Evolutionary conservation across 441 rosid species (phyloP).

Genomic region (Geranium incanum): DNA sequence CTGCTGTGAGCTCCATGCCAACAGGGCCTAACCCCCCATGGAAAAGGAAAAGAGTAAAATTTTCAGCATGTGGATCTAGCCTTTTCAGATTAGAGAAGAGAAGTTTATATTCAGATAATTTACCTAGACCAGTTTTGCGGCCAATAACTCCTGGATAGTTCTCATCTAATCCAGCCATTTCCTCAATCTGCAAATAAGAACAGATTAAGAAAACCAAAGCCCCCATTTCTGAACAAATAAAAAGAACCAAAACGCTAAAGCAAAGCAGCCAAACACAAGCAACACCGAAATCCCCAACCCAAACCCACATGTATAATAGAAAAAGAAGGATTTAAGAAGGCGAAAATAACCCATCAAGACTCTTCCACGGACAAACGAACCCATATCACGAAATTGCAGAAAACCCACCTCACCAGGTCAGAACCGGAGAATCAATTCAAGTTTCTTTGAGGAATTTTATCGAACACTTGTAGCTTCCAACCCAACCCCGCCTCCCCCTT

Average conservation of each 20-base stretch:
- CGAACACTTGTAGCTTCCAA: background rate
- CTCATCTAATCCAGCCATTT: conserved; percentile 65
- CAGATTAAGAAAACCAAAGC: conserved; percentile 16
- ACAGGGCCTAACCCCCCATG: conserved; percentile 43
- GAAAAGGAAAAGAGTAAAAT: background rate
- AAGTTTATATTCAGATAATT: background rate
- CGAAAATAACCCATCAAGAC: background rate
- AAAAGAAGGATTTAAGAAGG: background rate
- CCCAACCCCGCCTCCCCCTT: background rate
- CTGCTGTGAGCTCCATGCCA: conserved; percentile 45
- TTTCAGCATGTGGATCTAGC: conserved; percentile 15
- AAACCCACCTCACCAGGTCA: background rate
- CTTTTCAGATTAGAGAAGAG: conserved; percentile 5
- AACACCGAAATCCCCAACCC: background rate
- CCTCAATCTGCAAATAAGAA: conserved; percentile 23
- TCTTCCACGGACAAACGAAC: background rate
- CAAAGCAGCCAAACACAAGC: background rate
- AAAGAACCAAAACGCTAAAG: conserved; percentile 15
- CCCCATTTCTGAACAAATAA: conserved; percentile 10
- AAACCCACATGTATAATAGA: background rate
- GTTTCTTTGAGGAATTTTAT: conserved; percentile 4
- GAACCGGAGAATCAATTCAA: background rate
- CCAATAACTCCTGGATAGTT: conserved; percentile 58
- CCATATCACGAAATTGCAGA: background rate
- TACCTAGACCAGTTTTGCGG: conserved; percentile 42